Conservation (phyloP, 345 rosid species). For the Eucalyptus sp. region DNA sequence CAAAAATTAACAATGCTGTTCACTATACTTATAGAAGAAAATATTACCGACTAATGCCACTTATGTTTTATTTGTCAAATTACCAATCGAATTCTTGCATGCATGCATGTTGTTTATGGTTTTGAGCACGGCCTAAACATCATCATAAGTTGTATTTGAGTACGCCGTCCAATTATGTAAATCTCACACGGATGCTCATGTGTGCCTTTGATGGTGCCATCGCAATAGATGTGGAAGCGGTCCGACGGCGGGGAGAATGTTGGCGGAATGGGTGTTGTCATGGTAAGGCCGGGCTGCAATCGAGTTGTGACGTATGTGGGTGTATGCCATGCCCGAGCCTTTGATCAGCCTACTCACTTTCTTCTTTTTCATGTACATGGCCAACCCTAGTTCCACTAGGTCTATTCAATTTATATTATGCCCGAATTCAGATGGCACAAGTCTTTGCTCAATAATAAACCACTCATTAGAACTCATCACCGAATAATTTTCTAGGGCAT, state of each 20-base stretch:
- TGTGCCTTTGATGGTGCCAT: constrained; percentile 43
- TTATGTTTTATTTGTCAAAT: background rate
- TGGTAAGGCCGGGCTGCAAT: constrained; percentile 65
- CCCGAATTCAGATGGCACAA: constrained; percentile 54
- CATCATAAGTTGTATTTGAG: background rate
- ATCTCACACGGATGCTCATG: background rate
- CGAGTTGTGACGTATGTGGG: constrained; percentile 58
- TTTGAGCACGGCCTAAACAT: background rate
- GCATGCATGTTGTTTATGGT: background rate
- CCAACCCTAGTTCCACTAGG: constrained; percentile 40
- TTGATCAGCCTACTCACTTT: constrained; percentile 23
- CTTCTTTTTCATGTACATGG: constrained; percentile 34
- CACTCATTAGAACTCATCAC: background rate
- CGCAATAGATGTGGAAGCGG: constrained; percentile 35
- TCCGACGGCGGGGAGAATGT: constrained; percentile 44
- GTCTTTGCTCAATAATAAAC: constrained; percentile 14
- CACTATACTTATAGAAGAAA: background rate
- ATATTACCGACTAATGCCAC: background rate
- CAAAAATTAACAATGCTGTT: background rate
- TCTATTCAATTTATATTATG: constrained; percentile 46
- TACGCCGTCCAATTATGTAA: background rate
- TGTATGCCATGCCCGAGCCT: constrained; percentile 21
- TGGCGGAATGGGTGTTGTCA: constrained; percentile 43
- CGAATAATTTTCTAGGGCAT: background rate
- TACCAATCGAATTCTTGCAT: background rate